Percentiles rank a stretch among this genome's conserved stretches.
Evolutionary conservation across 495 filamentous ascomycete species (phyloP).

Genomic region (Elasticomyces elasticus): DNA sequence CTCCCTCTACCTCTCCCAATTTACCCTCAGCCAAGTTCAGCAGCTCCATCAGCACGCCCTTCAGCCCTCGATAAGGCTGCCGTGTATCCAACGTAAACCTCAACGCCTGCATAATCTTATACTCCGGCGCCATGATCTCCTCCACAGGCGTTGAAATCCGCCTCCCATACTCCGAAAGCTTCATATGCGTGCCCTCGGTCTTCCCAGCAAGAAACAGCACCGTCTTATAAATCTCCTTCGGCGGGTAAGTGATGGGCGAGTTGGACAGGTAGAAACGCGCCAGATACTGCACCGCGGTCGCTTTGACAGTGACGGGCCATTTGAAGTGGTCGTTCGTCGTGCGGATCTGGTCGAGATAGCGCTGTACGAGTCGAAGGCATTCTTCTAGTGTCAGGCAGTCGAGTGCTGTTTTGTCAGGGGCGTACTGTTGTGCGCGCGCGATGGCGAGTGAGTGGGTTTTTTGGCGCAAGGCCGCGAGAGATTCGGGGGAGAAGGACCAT

Average conservation of each 20-base stretch:
- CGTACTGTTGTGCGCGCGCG: slow-evolving; percentile 34
- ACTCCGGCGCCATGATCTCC: slow-evolving; percentile 79
- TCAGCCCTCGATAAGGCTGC: slow-evolving; percentile 80
- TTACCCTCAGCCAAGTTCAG: slow-evolving; percentile 49
- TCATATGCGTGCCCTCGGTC: slow-evolving; percentile 71
- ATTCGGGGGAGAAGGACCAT: slow-evolving; percentile 81
- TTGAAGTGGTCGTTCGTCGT: slow-evolving; percentile 67
- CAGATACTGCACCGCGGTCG: slow-evolving; percentile 85
- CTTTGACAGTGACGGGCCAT: slow-evolving; percentile 69
- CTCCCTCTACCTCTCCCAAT: slow-evolving; percentile 34
- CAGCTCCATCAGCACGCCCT: slow-evolving; percentile 79
- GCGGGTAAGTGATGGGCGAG: slow-evolving; percentile 88
- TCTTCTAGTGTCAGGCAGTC: slow-evolving; percentile 73
- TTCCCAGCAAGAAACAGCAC: slow-evolving; percentile 88
- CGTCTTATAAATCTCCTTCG: slow-evolving; percentile 71
- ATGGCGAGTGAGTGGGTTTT: slow-evolving; percentile 66
- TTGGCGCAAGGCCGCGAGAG: slow-evolving; percentile 57
- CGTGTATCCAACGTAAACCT: slow-evolving; percentile 86
- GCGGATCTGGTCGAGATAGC: slow-evolving; percentile 64
- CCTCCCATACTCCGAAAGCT: slow-evolving; percentile 53
- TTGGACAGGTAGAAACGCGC: slow-evolving; percentile 91
- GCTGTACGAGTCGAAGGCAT: slow-evolving; percentile 69
- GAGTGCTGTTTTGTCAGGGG: slow-evolving; percentile 31
- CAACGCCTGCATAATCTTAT: slow-evolving; percentile 82
- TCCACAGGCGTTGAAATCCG: slow-evolving; percentile 58